These are phyloP conservation scores for Moricandia moricandioides DNA, from an alignment of 345 rosid species.

Conservation along the genomic window DNA sequence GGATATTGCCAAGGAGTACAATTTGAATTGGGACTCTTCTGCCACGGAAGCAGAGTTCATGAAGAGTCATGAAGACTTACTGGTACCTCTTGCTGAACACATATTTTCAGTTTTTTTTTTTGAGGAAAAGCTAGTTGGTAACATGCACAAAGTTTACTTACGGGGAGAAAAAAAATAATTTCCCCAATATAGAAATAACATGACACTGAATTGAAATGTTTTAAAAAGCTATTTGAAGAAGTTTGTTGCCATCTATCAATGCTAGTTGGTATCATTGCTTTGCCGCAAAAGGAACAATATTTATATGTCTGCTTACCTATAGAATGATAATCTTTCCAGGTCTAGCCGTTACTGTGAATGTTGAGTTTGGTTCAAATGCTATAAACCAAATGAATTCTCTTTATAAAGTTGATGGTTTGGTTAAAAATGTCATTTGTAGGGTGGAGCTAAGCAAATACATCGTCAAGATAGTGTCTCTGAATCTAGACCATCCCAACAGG, in stretches of 20 bases:
- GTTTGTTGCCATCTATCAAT: no score
- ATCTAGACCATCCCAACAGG: slow-evolving; percentile 38
- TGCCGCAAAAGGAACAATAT: no score
- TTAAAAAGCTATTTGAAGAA: not conserved
- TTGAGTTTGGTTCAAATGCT: not conserved
- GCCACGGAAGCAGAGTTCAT: slow-evolving; percentile 73
- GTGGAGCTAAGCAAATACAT: slow-evolving; percentile 62
- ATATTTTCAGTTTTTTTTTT: not conserved
- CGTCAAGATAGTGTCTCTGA: slow-evolving; percentile 41
- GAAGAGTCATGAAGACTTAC: slow-evolving; percentile 85
- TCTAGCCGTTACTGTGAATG: no score
- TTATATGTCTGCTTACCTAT: not conserved
- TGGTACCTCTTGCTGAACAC: slow-evolving; percentile 47
- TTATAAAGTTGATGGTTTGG: not conserved
- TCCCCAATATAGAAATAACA: not conserved
- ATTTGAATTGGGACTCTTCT: slow-evolving; percentile 81
- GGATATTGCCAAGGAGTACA: slow-evolving; percentile 75
- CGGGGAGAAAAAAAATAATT: no score
- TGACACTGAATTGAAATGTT: not conserved
- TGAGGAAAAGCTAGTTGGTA: not conserved
- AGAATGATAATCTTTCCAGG: not conserved
- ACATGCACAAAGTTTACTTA: not conserved
- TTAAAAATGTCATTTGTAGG: slow-evolving; percentile 39
- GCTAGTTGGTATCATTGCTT: no score
- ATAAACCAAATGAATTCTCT: not conserved